Base-by-base conservation (phyloP, 176 grass and related monocot species). In the Areca catechu region DNA sequence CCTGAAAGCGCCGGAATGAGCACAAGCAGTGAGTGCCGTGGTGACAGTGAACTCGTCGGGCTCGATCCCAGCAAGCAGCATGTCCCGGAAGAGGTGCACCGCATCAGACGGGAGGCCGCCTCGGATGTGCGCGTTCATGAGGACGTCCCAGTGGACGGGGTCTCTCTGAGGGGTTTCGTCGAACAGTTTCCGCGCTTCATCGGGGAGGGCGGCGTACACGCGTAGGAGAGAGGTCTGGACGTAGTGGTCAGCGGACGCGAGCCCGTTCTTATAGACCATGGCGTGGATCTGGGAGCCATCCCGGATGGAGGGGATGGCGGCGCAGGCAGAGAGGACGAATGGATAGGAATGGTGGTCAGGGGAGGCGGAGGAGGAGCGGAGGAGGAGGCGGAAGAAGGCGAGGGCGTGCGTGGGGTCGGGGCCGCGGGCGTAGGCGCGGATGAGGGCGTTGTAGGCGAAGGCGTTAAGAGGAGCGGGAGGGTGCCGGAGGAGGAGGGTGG, bases 291-390 rank as follows among this genome's bases (percentile, higher is more conserved):
- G 90, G 53, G 34, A 15, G 1, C 84, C 81, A 22, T 61, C 24
- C 15, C 48, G 18, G 49, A 64, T 22, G 30, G 66, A 77, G 37
- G 50, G 5, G 16, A 69, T 53, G 56, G 55, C 19, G 9, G 71
- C 30, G 14, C 71, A 83, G 49, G 82, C 79, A 50, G 90, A 79
- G 78, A 95, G 82, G 18, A 68, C 82, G 79, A 89, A 95, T 0
- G 85, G 85, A 67, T 89, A 95, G 52, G 90, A 85, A 57, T 72
- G 76, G 80, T 95, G 85, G 70, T 95, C 82, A 0, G 90, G 79
- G 1, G 73, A 20, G 7, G 90, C 82, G 73, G 72, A 68, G 57
- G 16, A n/a, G 49, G 73, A 55, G 4, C 74, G 76, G 78, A 85
- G 82, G 85, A 89, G 89, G 57, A 70, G 70, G 19, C 66, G 48